These are phyloP conservation scores for Bipolaris sorokiniana DNA, from an alignment of 2,329 filamentous ascomycete genomes.

Conservation along the genomic window DNA sequence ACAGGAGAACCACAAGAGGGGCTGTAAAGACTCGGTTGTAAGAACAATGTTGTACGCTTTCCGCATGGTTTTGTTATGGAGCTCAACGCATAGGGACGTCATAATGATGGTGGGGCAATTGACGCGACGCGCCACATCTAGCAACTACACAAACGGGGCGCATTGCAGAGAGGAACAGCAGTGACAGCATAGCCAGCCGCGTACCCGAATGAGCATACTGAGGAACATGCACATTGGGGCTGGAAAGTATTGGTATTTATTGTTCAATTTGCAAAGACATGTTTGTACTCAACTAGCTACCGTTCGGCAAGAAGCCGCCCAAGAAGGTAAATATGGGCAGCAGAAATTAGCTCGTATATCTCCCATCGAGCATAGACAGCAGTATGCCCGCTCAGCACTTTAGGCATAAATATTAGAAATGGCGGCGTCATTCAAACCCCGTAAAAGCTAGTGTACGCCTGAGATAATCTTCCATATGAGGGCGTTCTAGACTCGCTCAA, in stretches of 20 bases:
- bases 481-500: background rate
- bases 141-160: slow-evolving; percentile 8
- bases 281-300: slow-evolving; percentile 13
- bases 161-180: background rate
- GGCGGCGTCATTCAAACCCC: background rate
- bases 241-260: background rate
- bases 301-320: slow-evolving; percentile 1
- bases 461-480: slow-evolving; percentile 2
- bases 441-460: slow-evolving; percentile 1
- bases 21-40: background rate
- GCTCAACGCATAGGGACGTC: slow-evolving; percentile 20
- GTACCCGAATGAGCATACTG: background rate
- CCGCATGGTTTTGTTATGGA: slow-evolving; percentile 20
- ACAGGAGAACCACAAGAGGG: background rate
- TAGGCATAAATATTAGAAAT: slow-evolving; percentile 22
- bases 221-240: too few relatives aligned
- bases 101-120: slow-evolving; percentile 31
- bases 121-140: slow-evolving; percentile 25
- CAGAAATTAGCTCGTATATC: slow-evolving; percentile 4
- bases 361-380: slow-evolving; percentile 3
- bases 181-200: background rate
- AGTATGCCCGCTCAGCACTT: slow-evolving; percentile 20
- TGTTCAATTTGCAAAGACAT: slow-evolving; percentile 17
- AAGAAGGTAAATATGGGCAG: slow-evolving; percentile 3
- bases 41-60: slow-evolving; percentile 13